A percentile compares a stretch with the other conserved stretches of the same genome.
phyloP scores from a whole-genome alignment of 495 filamentous ascomycete species.

The Lichina pygmaea region DNA sequence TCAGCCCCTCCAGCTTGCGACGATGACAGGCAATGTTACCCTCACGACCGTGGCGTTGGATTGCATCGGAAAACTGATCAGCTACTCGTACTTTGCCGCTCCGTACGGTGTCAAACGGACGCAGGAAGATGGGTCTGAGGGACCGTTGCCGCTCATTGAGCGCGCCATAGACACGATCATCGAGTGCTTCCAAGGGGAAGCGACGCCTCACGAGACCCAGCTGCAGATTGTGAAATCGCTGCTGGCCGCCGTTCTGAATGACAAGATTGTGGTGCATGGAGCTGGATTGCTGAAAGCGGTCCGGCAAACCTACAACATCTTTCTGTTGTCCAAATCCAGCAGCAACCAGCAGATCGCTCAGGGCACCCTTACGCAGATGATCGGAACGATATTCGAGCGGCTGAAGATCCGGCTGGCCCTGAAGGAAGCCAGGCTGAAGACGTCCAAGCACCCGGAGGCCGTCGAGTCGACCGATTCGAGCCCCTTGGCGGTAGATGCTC shows the following conservation, averaged over 20 bases:
- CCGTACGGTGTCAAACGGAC: conserved; percentile 15
- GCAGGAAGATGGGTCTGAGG: conserved; percentile 6
- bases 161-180: conserved; percentile 97
- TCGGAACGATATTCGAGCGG: conserved; percentile 88
- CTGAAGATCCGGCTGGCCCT: conserved; percentile 67
- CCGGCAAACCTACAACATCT: conserved; percentile 95
- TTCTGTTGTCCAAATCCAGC: conserved; percentile 71
- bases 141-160: conserved; percentile 52
- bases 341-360: conserved; percentile 91
- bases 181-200: conserved; percentile 94
- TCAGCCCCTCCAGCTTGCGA: conserved; percentile 66
- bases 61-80: conserved; percentile 95
- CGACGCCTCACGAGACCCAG: conserved; percentile 69
- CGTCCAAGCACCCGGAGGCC: conserved; percentile 15
- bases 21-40: conserved; percentile 54
- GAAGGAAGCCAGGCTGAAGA: conserved; percentile 43
- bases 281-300: conserved; percentile 95
- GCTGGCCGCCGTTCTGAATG: conserved; percentile 82
- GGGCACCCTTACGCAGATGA: conserved; percentile 93
- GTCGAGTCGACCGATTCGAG: conserved; percentile 10
- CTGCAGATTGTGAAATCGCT: conserved; percentile 95
- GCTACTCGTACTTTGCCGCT: conserved; percentile 87
- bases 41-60: conserved; percentile 78
- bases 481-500: conserved; percentile 12
- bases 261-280: conserved; percentile 95